Evolutionary conservation across 805 yeast species (phyloP), one percentile per base, ranked within the genome.

Genomic region (Danielia oregonensis): DNA sequence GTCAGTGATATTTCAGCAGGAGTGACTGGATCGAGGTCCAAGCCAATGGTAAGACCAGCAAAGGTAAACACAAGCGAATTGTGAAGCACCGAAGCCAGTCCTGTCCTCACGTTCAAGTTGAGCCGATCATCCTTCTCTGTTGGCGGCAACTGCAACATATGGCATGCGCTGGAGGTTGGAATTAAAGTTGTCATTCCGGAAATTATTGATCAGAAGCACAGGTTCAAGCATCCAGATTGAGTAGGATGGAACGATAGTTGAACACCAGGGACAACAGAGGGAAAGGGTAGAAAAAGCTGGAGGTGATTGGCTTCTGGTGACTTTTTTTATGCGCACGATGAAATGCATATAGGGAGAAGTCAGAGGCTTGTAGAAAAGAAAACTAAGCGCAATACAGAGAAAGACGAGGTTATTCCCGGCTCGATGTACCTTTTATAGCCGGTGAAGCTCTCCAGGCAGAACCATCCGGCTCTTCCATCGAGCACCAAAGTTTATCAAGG

Each of bases 41-140:
- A 49, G 1, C 82, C 83, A 7, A 78, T 55, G 0, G 78, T 72
- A 12, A 80, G 57, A 0, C 93, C 93, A n/a, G 89, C 91, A 52
- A 66, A 76, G 0, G 76, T 79, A 19, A 79, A 71, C 1, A 83
- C 65, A 32, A 78, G 64, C 5, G 89, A 82, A 46, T 78, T 73
- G 24, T 72, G 65, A 17, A 79, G 63, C 1, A 72, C 61, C 2
- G 78, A 60, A 0, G 86, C 76, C 2, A 86, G 75, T 11, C 93
- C 93, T 1, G 87, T 79, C 37, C 91, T 65, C 29, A 73, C 73
- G 35, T 76, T 77, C 40, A 82, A 59, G 37, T 76, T 69, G 28
- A 68, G 52, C 18, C 83, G 62, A 37, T 74, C 75, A 45, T 77
- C 84, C 22, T 65, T 69, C 32, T 69, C 76, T 9, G 59, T 47